Conservation (phyloP, 148 eudicot species). For the Heliamphora exappendiculata region DNA sequence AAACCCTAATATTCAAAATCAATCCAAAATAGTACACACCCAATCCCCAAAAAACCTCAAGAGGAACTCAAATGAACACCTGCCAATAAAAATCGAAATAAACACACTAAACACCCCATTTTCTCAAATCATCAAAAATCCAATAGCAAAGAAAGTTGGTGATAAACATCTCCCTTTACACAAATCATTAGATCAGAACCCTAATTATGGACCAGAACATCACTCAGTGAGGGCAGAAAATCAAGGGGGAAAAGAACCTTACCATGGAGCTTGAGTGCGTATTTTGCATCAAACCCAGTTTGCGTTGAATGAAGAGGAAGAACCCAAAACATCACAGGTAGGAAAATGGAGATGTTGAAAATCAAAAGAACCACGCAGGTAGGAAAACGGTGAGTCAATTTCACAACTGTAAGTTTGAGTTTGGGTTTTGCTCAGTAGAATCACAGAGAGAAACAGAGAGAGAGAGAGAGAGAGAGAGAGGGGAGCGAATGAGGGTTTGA, state of each 20-base stretch:
- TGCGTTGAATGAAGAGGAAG: constrained; percentile 14
- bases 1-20: not conserved
- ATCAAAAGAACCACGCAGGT: constrained; percentile 28
- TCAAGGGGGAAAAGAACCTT: not conserved
- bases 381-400: too few relatives aligned
- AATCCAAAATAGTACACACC: not conserved
- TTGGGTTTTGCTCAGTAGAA: too few relatives aligned
- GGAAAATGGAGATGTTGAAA: constrained; percentile 23
- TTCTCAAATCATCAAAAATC: not conserved
- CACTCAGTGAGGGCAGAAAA: not conserved
- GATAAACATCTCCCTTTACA: not conserved
- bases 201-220: not conserved
- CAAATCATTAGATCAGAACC: not conserved
- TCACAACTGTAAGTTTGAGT: too few relatives aligned
- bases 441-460: too few relatives aligned
- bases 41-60: not conserved
- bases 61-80: too few relatives aligned
- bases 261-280: constrained; percentile 29
- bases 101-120: not conserved
- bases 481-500: too few relatives aligned
- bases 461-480: too few relatives aligned
- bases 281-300: constrained; percentile 36
- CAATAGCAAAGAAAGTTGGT: not conserved
- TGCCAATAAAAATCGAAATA: not conserved
- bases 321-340: constrained; percentile 24